These are phyloP conservation scores for Pythium inflatum DNA, from an alignment of 352 stramenopile species.

Conservation along the genomic window DNA sequence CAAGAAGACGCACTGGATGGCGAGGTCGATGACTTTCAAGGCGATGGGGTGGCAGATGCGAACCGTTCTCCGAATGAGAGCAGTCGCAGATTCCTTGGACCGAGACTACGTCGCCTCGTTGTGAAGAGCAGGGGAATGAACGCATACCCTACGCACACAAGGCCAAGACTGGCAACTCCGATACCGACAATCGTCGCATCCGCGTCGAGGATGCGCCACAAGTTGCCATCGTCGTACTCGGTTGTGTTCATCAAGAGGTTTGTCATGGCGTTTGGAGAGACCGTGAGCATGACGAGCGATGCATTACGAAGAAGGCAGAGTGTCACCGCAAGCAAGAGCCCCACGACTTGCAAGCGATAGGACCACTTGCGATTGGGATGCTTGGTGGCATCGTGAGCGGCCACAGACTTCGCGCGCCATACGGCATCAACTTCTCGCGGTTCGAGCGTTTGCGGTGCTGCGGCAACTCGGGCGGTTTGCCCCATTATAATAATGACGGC, in stretches of 20 bases:
- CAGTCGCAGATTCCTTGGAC: not conserved
- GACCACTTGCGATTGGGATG: too few relatives aligned
- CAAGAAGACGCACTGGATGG: constrained; percentile 11
- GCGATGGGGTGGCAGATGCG: not conserved
- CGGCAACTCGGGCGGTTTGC: too few relatives aligned
- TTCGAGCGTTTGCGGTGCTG: too few relatives aligned
- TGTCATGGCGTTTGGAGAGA: constrained; percentile 35
- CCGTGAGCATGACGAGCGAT: constrained; percentile 39
- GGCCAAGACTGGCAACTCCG: constrained; percentile 27
- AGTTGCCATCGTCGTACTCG: constrained; percentile 40
- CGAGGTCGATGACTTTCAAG: constrained; percentile 5
- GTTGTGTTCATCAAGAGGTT: constrained; percentile 44
- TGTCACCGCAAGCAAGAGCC: constrained; percentile 30
- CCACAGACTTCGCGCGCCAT: too few relatives aligned
- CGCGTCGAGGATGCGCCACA: constrained; percentile 46
- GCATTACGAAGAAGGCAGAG: too few relatives aligned
- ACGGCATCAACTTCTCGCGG: too few relatives aligned
- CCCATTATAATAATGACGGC: too few relatives aligned
- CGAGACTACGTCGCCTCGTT: not conserved
- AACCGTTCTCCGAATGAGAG: not conserved
- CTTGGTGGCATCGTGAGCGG: too few relatives aligned
- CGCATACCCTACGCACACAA: constrained; percentile 36
- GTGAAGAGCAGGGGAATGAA: not conserved
- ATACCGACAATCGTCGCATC: constrained; percentile 22
- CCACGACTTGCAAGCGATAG: too few relatives aligned